Conservation (phyloP, 768 basidiomycete species). For the Thelephora ganbajun region DNA sequence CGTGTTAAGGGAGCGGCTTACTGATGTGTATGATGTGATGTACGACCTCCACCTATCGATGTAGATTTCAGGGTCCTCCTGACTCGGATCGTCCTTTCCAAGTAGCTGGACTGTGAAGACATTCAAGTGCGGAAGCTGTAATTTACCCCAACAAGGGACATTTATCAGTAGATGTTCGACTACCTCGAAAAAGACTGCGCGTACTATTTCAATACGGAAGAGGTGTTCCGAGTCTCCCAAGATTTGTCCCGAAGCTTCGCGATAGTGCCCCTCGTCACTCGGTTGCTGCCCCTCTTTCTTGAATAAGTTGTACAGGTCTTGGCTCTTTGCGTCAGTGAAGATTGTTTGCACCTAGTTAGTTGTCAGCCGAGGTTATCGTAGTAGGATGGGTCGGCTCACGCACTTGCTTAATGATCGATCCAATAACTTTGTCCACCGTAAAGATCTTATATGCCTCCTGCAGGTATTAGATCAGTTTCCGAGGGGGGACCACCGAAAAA, state of each 20-base stretch:
- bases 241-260: conserved; percentile 54
- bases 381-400: conserved; percentile 7
- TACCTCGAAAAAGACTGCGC: conserved; percentile 9
- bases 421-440: conserved; percentile 86
- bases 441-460: conserved; percentile 81
- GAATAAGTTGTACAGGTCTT: conserved; percentile 56
- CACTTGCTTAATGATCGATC: conserved; percentile 82
- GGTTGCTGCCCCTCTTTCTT: conserved; percentile 55
- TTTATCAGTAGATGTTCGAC: background rate
- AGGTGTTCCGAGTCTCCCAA: conserved; percentile 67
- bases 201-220: conserved; percentile 72
- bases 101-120: conserved; percentile 61
- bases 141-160: background rate
- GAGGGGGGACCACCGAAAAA: background rate
- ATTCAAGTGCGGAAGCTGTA: conserved; percentile 49
- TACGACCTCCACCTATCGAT: conserved; percentile 72
- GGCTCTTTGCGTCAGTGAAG: conserved; percentile 53
- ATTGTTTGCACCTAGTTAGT: conserved; percentile 44
- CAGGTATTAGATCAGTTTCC: background rate
- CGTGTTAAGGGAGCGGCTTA: conserved; percentile 17
- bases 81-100: conserved; percentile 64
- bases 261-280: conserved; percentile 58
- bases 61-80: conserved; percentile 64
- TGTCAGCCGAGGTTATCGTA: background rate
- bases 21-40: conserved; percentile 62